A percentile compares a stretch with the other conserved stretches of the same genome.
Evolutionary conservation across 228 moss, liverwort and hornwort genomes (phyloP).

Genomic region (Sphagnum fallax): DNA sequence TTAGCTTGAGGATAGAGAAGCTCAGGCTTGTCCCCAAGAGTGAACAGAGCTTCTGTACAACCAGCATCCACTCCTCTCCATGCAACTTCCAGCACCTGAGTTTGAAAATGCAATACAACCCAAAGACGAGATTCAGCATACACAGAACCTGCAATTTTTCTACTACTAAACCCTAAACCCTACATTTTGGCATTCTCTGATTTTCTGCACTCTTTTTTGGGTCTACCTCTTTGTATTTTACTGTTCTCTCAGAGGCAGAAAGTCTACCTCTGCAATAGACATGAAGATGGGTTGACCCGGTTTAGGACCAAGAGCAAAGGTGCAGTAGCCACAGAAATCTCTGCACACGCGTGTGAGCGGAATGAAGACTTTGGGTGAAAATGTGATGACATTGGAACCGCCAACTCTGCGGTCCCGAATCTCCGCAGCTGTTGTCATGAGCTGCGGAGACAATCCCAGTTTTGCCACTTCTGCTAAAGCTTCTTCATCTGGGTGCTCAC

Average conservation of each 20-base stretch:
- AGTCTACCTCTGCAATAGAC: slow-evolving; percentile 51
- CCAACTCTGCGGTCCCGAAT: slow-evolving; percentile 70
- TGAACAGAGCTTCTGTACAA: slow-evolving; percentile 85
- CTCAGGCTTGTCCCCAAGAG: slow-evolving; percentile 92
- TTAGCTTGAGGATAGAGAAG: slow-evolving; percentile 73
- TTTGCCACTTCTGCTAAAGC: slow-evolving; percentile 36
- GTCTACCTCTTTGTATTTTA: background rate
- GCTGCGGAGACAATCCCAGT: slow-evolving; percentile 24
- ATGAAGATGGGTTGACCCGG: slow-evolving; percentile 65
- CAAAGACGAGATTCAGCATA: no score
- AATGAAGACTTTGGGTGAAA: slow-evolving; percentile 95
- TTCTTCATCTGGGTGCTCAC: slow-evolving; percentile 52
- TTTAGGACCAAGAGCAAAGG: slow-evolving; percentile 70
- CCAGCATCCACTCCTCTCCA: slow-evolving; percentile 75
- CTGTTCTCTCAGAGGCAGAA: background rate
- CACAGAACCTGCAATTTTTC: no score
- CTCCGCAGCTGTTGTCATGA: slow-evolving; percentile 55
- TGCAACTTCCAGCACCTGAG: slow-evolving; percentile 67
- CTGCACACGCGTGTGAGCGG: slow-evolving; percentile 88
- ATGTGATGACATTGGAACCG: slow-evolving; percentile 40
- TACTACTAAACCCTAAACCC: no score
- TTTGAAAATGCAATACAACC: no score
- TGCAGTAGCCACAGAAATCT: slow-evolving; percentile 91
- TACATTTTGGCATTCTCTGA: background rate
- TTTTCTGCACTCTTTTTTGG: background rate